phyloP scores from a whole-genome alignment of 2,329 filamentous ascomycete species.

The Aphanoascus verrucosus region DNA sequence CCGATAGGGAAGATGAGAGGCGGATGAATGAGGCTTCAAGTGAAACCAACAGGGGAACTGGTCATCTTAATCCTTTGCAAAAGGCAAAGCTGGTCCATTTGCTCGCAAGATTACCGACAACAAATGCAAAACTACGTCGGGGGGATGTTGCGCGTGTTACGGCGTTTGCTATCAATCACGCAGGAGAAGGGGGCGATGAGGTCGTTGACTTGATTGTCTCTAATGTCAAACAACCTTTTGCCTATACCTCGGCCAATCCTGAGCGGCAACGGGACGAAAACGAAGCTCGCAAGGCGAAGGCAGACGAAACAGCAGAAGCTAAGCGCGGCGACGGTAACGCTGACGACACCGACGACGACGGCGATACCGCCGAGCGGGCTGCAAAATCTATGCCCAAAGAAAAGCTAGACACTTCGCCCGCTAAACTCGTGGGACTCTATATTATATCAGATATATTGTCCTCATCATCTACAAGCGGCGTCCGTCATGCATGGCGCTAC shows the following conservation, averaged over 20 bases:
- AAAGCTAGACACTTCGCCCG: constrained; percentile 55
- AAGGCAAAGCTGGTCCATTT: constrained; percentile 77
- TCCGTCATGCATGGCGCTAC: constrained; percentile 79
- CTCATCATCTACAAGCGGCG: constrained; percentile 61
- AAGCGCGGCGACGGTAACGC: constrained; percentile 24
- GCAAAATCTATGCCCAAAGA: constrained; percentile 33
- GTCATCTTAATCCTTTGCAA: constrained; percentile 69
- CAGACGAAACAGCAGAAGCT: constrained; percentile 27
- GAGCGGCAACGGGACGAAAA: constrained; percentile 22
- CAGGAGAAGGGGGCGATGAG: constrained; percentile 74
- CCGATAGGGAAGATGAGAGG: constrained; percentile 36
- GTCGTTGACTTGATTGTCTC: constrained; percentile 78
- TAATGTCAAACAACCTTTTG: constrained; percentile 69
- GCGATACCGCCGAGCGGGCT: too few relatives aligned
- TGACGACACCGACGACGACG: constrained; percentile 22
- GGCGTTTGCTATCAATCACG: constrained; percentile 79
- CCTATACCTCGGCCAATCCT: constrained; percentile 60
- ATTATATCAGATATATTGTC: constrained; percentile 70
- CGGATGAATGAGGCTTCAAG: constrained; percentile 37
- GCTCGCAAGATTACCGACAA: constrained; percentile 69
- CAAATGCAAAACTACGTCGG: constrained; percentile 61
- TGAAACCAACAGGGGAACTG: constrained; percentile 41
- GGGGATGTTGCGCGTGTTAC: constrained; percentile 80
- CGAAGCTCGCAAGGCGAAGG: constrained; percentile 15
- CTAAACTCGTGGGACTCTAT: constrained; percentile 72